phyloP scores from a whole-genome alignment of 2,329 filamentous ascomycete species.

The Fusarium marasasianum region DNA sequence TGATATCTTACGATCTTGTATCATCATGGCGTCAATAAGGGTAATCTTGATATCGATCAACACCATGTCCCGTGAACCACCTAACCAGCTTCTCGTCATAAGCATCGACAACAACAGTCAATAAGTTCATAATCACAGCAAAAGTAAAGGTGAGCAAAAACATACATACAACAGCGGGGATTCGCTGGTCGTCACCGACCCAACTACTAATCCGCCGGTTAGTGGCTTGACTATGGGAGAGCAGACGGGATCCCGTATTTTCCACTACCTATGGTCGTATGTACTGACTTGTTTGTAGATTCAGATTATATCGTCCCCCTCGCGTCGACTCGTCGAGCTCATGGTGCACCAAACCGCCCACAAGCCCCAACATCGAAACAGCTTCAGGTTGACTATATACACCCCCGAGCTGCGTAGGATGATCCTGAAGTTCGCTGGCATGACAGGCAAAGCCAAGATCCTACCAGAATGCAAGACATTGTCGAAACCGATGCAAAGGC shows the following conservation, averaged over 20 bases:
- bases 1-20: too few relatives aligned
- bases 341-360: background rate
- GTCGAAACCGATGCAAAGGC: too few relatives aligned
- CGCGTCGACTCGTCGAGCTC: background rate
- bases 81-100: background rate
- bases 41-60: too few relatives aligned
- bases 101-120: background rate
- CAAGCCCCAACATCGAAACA: background rate
- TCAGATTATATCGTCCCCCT: rapidly evolving
- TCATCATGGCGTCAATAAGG: too few relatives aligned
- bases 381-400: background rate
- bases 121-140: background rate
- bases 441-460: too few relatives aligned
- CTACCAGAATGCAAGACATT: too few relatives aligned
- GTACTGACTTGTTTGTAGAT: rapidly evolving
- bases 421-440: too few relatives aligned
- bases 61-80: background rate
- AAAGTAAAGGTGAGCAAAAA: background rate
- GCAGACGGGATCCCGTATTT: background rate
- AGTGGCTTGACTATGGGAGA: background rate
- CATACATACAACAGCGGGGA: background rate
- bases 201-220: background rate
- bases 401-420: too few relatives aligned
- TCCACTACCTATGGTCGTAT: background rate
- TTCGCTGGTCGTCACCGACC: background rate